Conservation (phyloP, 345 rosid species). For the Nasturtium officinale region DNA sequence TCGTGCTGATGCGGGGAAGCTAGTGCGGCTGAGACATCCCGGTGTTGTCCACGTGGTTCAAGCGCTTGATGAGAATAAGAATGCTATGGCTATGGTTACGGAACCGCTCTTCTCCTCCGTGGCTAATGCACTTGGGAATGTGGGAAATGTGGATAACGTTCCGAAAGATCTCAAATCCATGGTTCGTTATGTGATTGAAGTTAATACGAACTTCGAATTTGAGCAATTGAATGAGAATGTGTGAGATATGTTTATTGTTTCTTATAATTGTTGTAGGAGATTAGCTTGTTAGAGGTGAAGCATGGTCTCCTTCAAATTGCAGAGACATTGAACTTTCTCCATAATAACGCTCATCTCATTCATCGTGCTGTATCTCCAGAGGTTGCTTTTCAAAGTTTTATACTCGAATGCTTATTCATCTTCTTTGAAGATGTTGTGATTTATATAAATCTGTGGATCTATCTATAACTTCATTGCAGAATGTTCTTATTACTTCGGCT, state of each 20-base stretch:
- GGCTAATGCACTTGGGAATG: slow-evolving; percentile 75
- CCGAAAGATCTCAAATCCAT: slow-evolving; percentile 80
- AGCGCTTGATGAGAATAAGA: slow-evolving; percentile 94
- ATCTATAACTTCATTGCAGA: slow-evolving; percentile 52
- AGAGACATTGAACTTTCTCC: slow-evolving; percentile 89
- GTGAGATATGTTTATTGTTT: background rate
- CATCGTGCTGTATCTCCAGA: slow-evolving; percentile 90
- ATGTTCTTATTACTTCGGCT: slow-evolving; percentile 75
- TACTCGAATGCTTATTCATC: slow-evolving; percentile 1
- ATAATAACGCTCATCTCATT: slow-evolving; percentile 78
- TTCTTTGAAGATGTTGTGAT: background rate
- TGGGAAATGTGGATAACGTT: slow-evolving; percentile 69
- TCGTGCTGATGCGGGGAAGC: slow-evolving; percentile 74
- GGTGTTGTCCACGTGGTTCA: slow-evolving; percentile 95
- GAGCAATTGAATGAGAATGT: background rate
- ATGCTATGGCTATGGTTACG: slow-evolving; percentile 95
- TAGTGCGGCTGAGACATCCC: slow-evolving; percentile 88
- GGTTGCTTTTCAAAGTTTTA: slow-evolving; percentile 44
- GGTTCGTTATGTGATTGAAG: slow-evolving; percentile 47
- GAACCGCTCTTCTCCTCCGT: slow-evolving; percentile 89
- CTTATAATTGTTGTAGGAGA: slow-evolving; percentile 58
- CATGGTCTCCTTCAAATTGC: slow-evolving; percentile 91
- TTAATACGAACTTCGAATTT: background rate
- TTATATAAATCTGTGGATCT: slow-evolving; percentile 18
- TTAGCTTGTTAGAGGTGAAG: slow-evolving; percentile 93